Evolutionary conservation across 1,139 yeast genomes (phyloP), one percentile per base, ranked within the genome.

Genomic region (Debaryomyces sp.): DNA sequence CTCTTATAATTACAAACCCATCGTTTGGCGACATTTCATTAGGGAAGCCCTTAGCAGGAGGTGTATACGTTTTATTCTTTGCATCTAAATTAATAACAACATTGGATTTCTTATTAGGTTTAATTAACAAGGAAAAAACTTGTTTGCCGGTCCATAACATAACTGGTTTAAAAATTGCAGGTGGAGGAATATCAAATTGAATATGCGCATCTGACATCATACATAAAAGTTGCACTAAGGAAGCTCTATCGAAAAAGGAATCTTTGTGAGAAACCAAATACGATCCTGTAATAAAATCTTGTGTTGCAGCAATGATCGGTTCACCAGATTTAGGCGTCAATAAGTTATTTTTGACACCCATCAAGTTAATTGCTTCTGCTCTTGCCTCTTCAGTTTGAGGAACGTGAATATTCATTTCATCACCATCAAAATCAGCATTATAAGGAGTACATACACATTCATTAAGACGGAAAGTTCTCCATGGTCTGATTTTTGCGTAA

Each of bases 361-460:
- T 95, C 60, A 95, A 78, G 60, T 89, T 89, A 67, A 94, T 90
- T 15, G 99, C 99, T 70, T 95, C 99, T 0, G 99, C 96, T 58
- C 99, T 78, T 1, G 99, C 99, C 69, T 95, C 99, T 69, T 95
- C 99, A 0, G 99, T 94, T 71, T 95, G 99, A 2, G 99, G 99
- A 40, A 95, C 99, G 64, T 95, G 99, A 64, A 95, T 77, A 68
- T 95, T 95, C 99, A 95, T 95, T 71, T 95, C 99, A 71, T 95
- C 99, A 68, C 99, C 99, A 70, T 95, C 99, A 64, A 95, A 95
- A 81, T 95, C 99, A 38, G 99, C 99, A 68, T 95, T 95, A 71
- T 94, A 95, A 1, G 99, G 99, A 0, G 99, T 94, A 76, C 99
- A 95, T 13, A 94, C 99, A 87, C 99, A 95, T 70, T 95, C 99